phyloP scores from a whole-genome alignment of 495 filamentous ascomycete species.

The Usnea hakonensis region DNA sequence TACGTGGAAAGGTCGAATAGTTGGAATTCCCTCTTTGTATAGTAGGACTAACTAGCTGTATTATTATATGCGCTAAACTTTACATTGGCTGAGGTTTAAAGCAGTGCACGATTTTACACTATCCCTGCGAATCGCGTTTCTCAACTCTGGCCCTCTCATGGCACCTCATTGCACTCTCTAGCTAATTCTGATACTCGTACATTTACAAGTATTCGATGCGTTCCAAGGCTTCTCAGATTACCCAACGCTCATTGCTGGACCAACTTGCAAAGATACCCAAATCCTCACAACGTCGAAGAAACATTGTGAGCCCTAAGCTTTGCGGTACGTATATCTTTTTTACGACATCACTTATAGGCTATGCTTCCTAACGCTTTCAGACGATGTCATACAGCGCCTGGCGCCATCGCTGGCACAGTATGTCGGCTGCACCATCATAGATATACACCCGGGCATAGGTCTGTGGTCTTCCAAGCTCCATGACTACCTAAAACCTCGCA shows the following conservation, averaged over 20 bases:
- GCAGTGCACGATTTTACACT: too few species aligned
- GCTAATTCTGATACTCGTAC: not conserved
- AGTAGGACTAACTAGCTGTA: too few species aligned
- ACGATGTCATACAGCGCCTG: constrained; percentile 45
- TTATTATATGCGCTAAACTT: too few species aligned
- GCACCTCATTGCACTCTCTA: not conserved
- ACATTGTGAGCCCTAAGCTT: constrained; percentile 52
- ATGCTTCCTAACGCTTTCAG: constrained; percentile 25
- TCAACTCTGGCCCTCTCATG: not conserved
- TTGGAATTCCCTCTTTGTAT: too few species aligned
- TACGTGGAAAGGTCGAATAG: too few species aligned
- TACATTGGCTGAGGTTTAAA: too few species aligned
- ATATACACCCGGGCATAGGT: constrained; percentile 71
- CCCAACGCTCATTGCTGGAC: not conserved
- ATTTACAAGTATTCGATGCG: not conserved
- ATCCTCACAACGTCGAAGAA: constrained; percentile 4
- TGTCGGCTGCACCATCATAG: constrained; percentile 68
- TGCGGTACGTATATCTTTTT: constrained; percentile 44
- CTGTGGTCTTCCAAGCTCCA: constrained; percentile 70
- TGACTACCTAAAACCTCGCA: constrained; percentile 62
- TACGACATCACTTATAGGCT: not conserved
- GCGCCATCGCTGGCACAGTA: constrained; percentile 54
- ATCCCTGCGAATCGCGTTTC: not conserved
- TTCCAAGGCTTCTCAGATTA: not conserved
- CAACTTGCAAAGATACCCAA: not conserved